phyloP scores from a whole-genome alignment of 1,284 basidiomycete genomes.

The Bjerkandera adusta region DNA sequence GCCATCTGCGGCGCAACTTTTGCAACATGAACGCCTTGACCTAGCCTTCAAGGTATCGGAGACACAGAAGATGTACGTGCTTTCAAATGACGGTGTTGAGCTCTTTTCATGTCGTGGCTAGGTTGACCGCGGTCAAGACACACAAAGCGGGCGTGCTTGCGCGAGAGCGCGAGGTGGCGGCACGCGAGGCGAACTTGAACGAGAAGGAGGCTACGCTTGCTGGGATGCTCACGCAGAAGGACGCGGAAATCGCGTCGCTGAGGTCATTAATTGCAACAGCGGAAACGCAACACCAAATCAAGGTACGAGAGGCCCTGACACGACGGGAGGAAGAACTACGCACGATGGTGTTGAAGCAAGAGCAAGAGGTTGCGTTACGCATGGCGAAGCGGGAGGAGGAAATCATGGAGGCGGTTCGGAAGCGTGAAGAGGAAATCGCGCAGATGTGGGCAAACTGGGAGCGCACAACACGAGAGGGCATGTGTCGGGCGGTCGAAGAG shows the following conservation, averaged over 20 bases:
- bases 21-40: conserved; percentile 75
- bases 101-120: conserved; percentile 26
- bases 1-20: conserved; percentile 75
- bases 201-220: conserved; percentile 54
- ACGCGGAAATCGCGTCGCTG: conserved; percentile 54
- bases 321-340: conserved; percentile 71
- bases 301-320: conserved; percentile 58
- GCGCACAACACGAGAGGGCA: conserved; percentile 49
- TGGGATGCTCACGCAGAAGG: conserved; percentile 50
- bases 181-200: conserved; percentile 52
- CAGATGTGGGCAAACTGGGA: conserved; percentile 59
- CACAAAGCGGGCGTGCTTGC: conserved; percentile 52
- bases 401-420: conserved; percentile 52
- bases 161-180: conserved; percentile 65
- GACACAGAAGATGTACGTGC: conserved; percentile 71
- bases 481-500: conserved; percentile 48
- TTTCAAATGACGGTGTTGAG: background rate
- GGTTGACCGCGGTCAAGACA: conserved; percentile 58
- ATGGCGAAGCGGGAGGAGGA: conserved; percentile 68
- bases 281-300: conserved; percentile 44
- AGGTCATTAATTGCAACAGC: conserved; percentile 38
- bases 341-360: conserved; percentile 56
- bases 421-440: conserved; percentile 43
- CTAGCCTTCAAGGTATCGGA: conserved; percentile 74
- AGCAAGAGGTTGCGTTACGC: conserved; percentile 71